These are phyloP conservation scores for Phytophthora pisi DNA, from an alignment of 352 stramenopile species.

Conservation along the genomic window DNA sequence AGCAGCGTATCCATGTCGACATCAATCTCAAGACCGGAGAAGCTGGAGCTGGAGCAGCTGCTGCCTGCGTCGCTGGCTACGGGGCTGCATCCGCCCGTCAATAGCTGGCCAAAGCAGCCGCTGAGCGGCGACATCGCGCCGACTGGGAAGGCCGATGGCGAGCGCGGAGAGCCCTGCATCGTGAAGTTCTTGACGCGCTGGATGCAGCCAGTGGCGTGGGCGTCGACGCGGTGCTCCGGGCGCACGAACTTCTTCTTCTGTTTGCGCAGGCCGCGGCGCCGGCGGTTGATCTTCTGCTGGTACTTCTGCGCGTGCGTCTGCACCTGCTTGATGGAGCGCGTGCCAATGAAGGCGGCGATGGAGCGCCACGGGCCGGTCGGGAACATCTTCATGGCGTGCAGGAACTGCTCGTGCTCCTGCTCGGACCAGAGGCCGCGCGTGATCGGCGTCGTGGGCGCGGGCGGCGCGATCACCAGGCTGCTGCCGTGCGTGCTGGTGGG, in stretches of 20 bases:
- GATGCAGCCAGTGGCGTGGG: slow-evolving; percentile 68
- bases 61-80: slow-evolving; percentile 36
- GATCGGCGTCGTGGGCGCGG: slow-evolving; percentile 39
- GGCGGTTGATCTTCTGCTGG: slow-evolving; percentile 84
- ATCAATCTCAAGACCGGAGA: slow-evolving; percentile 22
- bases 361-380: slow-evolving; percentile 74
- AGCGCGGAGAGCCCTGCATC: slow-evolving; percentile 49
- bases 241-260: slow-evolving; percentile 85
- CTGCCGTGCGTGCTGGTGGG: slow-evolving; percentile 27
- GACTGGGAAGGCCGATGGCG: slow-evolving; percentile 37
- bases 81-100: slow-evolving; percentile 33
- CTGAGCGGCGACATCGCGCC: slow-evolving; percentile 32
- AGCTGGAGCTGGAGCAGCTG: slow-evolving; percentile 17
- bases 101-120: slow-evolving; percentile 32
- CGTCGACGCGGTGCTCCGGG: slow-evolving; percentile 76
- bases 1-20: slow-evolving; percentile 39
- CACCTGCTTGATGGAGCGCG: slow-evolving; percentile 83
- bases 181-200: slow-evolving; percentile 56
- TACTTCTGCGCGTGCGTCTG: slow-evolving; percentile 90
- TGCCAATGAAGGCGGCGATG: slow-evolving; percentile 78
- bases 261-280: slow-evolving; percentile 80
- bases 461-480: slow-evolving; percentile 20
- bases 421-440: slow-evolving; percentile 77
- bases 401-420: slow-evolving; percentile 81
- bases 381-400: slow-evolving; percentile 85